Conservation (phyloP, 306 rosid genomes). For the Acacia crassicarpa region DNA sequence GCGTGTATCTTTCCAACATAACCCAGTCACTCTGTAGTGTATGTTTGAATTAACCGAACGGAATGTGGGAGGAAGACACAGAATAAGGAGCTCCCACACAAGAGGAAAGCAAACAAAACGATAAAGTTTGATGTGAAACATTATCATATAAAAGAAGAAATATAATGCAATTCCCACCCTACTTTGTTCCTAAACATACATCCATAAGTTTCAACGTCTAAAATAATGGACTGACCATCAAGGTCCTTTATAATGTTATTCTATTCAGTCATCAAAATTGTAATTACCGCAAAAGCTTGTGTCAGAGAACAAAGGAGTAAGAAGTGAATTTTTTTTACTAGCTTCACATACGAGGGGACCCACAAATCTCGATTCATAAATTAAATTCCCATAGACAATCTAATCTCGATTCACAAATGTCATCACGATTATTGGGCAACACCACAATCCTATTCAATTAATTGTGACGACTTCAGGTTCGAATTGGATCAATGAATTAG, state of each 20-base stretch:
- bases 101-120: neutral
- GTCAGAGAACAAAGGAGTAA: neutral
- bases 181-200: neutral
- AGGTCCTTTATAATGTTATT: no score
- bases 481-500: neutral
- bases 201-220: neutral
- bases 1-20: neutral
- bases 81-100: neutral
- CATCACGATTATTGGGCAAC: neutral
- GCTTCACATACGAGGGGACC: neutral
- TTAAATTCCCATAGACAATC: neutral
- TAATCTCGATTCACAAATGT: neutral
- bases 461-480: neutral
- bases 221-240: neutral
- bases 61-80: neutral
- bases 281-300: neutral
- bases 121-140: neutral
- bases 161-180: neutral
- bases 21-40: neutral
- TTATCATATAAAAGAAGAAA: neutral
- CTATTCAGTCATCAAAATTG: neutral
- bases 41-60: neutral
- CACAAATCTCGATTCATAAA: neutral
- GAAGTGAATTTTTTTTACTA: neutral
- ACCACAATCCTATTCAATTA: neutral